Evolutionary conservation across 306 rosid species (phyloP).

Genomic region (Biancaea sappan): DNA sequence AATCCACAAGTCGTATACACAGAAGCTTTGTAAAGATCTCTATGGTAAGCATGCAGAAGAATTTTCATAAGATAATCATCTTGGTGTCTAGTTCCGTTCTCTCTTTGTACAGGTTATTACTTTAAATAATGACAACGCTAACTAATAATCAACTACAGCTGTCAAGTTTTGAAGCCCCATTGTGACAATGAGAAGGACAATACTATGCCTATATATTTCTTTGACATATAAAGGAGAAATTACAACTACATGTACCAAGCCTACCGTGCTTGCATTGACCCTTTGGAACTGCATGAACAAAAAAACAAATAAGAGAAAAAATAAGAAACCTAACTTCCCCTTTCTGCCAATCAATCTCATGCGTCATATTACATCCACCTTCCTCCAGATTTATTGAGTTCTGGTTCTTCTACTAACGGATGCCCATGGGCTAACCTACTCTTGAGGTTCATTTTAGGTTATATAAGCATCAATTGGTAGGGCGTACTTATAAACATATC

Average conservation of each 20-base stretch:
- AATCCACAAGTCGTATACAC: no score
- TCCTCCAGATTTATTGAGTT: slow-evolving; percentile 48
- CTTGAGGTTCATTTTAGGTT: slow-evolving; percentile 32
- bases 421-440: slow-evolving; percentile 31
- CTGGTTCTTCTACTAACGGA: slow-evolving; percentile 37
- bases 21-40: not conserved
- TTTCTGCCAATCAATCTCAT: slow-evolving; percentile 35
- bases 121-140: slow-evolving; percentile 23
- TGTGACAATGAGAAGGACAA: slow-evolving; percentile 31
- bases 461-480: slow-evolving; percentile 45
- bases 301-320: not conserved
- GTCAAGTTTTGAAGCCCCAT: slow-evolving; percentile 31
- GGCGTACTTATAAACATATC: slow-evolving; percentile 41
- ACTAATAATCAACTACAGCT: slow-evolving; percentile 36
- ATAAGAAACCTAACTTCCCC: slow-evolving; percentile 24
- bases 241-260: slow-evolving; percentile 46
- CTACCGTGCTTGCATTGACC: slow-evolving; percentile 37
- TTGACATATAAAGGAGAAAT: slow-evolving; percentile 38
- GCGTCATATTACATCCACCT: slow-evolving; percentile 45
- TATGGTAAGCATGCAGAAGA: slow-evolving; percentile 7
- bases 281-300: slow-evolving; percentile 38
- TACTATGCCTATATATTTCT: slow-evolving; percentile 44
- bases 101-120: slow-evolving; percentile 41
- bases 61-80: not conserved
- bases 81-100: not conserved